Evolutionary conservation across 2,329 filamentous ascomycete species (phyloP).

Genomic region (Curvularia verruculosa): DNA sequence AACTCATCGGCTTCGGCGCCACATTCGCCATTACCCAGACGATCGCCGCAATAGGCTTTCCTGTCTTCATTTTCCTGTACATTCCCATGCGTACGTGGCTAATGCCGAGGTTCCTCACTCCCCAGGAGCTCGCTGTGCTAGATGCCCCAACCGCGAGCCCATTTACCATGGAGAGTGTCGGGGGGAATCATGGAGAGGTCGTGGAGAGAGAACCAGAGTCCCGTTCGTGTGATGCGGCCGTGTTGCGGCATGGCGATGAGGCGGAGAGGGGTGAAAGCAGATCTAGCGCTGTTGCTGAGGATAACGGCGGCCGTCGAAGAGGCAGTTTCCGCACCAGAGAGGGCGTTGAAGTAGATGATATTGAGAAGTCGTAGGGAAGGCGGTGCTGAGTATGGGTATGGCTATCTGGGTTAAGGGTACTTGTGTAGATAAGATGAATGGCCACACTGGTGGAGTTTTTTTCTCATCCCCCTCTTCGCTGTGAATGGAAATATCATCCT

Average conservation of each 20-base stretch:
- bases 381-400: background rate
- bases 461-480: background rate
- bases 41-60: conserved; percentile 65
- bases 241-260: conserved; percentile 34
- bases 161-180: conserved; percentile 60
- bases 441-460: background rate
- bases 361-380: background rate
- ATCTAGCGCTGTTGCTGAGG: background rate
- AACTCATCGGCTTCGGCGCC: conserved; percentile 59
- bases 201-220: background rate
- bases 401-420: background rate
- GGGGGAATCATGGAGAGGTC: conserved; percentile 52
- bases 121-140: conserved; percentile 56
- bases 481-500: too few species aligned
- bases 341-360: background rate
- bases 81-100: conserved; percentile 61
- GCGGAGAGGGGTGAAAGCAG: conserved; percentile 26
- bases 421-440: background rate
- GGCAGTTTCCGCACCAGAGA: conserved; percentile 1
- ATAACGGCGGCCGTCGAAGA: conserved; percentile 1
- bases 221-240: conserved; percentile 5
- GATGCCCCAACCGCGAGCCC: conserved; percentile 62
- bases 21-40: conserved; percentile 66
- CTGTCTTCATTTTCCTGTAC: conserved; percentile 62
- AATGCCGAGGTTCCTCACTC: conserved; percentile 59